These are phyloP conservation scores for Discostella stelligera DNA, from an alignment of 352 stramenopile species.

Conservation along the genomic window DNA sequence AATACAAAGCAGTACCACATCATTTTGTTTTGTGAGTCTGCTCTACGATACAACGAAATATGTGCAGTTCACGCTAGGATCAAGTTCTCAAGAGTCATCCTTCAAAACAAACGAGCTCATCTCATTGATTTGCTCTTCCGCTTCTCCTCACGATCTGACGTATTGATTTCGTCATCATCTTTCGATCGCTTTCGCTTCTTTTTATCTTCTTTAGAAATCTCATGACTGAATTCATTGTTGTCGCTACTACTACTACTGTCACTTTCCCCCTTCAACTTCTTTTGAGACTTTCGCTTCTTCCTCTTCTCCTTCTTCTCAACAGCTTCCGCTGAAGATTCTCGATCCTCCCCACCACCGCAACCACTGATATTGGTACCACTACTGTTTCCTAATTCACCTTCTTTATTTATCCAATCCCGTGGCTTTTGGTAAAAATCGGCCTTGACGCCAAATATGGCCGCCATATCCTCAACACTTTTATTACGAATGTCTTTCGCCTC, in stretches of 20 bases:
- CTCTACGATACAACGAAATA: too few relatives aligned
- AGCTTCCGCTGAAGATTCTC: background rate
- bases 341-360: constrained; percentile 7
- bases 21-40: too few relatives aligned
- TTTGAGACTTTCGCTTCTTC: constrained; percentile 30
- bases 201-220: background rate
- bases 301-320: constrained; percentile 22
- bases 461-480: constrained; percentile 69
- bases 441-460: constrained; percentile 77
- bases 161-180: background rate
- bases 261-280: constrained; percentile 21
- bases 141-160: constrained; percentile 17
- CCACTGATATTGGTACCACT: background rate
- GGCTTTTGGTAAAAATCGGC: constrained; percentile 45
- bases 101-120: too few relatives aligned
- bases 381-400: background rate
- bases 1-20: background rate
- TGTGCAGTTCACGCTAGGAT: too few relatives aligned
- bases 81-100: too few relatives aligned
- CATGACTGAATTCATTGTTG: background rate
- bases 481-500: constrained; percentile 73
- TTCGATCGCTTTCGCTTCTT: constrained; percentile 15
- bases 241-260: background rate
- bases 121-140: constrained; percentile 33
- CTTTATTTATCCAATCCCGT: background rate